These are phyloP conservation scores for Diaporthe helianthi DNA, from an alignment of 2,329 filamentous ascomycete genomes.

Conservation along the genomic window DNA sequence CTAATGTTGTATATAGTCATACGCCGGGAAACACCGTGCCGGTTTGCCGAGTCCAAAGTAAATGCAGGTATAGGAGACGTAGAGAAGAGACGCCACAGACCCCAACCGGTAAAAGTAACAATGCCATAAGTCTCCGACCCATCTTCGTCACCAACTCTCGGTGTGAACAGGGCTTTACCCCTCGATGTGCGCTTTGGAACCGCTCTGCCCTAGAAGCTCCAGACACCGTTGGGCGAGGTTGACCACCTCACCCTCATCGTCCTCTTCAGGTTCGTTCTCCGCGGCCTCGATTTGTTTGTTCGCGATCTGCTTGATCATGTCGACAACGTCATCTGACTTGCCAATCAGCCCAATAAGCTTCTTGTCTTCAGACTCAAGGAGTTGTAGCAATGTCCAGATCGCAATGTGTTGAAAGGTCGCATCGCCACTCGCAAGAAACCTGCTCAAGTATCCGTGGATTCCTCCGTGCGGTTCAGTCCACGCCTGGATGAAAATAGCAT, in stretches of 20 bases:
- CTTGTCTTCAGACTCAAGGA: conserved; percentile 94
- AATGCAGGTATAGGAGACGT: conserved; percentile 44
- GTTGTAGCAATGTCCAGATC: conserved; percentile 95
- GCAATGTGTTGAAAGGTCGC: conserved; percentile 99
- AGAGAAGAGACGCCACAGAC: conserved; percentile 36
- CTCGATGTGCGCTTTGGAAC: conserved; percentile 82
- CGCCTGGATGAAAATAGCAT: conserved; percentile 92
- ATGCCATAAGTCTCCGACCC: conserved; percentile 28
- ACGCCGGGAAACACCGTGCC: conserved; percentile 54
- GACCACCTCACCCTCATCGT: conserved; percentile 92
- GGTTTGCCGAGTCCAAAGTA: conserved; percentile 46
- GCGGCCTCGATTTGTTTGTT: conserved; percentile 89
- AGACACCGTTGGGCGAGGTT: conserved; percentile 89
- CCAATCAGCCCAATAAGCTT: conserved; percentile 87
- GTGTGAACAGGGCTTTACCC: conserved; percentile 56
- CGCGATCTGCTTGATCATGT: conserved; percentile 90
- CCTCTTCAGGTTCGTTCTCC: conserved; percentile 85
- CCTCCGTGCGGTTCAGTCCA: conserved; percentile 93
- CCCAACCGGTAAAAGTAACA: conserved; percentile 30
- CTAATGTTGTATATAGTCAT: conserved; percentile 41
- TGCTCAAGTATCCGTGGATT: conserved; percentile 92
- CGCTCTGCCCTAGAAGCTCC: conserved; percentile 80
- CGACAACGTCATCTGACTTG: conserved; percentile 88
- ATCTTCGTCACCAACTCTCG: conserved; percentile 22
- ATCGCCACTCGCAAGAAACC: conserved; percentile 93